Evolutionary conservation across 371 early-diverging fungal genomes (phyloP), one percentile per base, ranked within the genome.

Genomic region (Paramicrosporidium saccamoebae): DNA sequence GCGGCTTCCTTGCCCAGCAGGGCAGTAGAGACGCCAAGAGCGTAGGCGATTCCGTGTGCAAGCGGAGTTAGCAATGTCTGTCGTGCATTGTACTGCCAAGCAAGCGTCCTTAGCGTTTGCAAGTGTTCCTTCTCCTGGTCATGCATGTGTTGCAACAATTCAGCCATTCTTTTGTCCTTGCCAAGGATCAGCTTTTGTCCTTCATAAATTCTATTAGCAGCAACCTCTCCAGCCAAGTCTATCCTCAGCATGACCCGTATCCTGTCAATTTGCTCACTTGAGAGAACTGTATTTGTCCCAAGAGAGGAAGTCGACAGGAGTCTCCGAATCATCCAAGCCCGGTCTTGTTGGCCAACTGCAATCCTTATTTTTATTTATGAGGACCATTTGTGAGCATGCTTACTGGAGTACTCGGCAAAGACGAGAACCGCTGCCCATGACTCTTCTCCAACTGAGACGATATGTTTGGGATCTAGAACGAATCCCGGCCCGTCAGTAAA

Each of bases 141-240:
- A 59, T 66, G 65, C 90, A 88, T 88, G 39, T 88, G 64, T 51
- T 66, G 29, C 12, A 82, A 50, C 23, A 78, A 31, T 2, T 64
- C 56, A 5, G 52, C 46, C 18, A 73, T 36, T 20, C 55, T 46
- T 19, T 62, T 53, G 32, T 77, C 59, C 7, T 51, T 43, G 17
- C 67, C 58, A 7, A 88, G 46, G 1, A 82, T 64, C 7, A 66
- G 65, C 33, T 66, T 48, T 36, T 88, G 90, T 7, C 90, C 92
- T 35, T 57, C 57, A 52, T 90, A 90, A 29, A 90, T 90, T 27
- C 52, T 68, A 32, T 77, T 71, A 13, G 92, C 92, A 2, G 81
- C 86, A 4, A 81, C 58, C 43, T 90, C 92, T 15, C 92, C 92
- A 2, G 92, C 84, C 25, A 88, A 86, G 40, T 90, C 74, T 9